Evolutionary conservation across 495 filamentous ascomycete species (phyloP), one percentile per base, ranked within the genome.

Genomic region (Hyaloscypha finlandica): DNA sequence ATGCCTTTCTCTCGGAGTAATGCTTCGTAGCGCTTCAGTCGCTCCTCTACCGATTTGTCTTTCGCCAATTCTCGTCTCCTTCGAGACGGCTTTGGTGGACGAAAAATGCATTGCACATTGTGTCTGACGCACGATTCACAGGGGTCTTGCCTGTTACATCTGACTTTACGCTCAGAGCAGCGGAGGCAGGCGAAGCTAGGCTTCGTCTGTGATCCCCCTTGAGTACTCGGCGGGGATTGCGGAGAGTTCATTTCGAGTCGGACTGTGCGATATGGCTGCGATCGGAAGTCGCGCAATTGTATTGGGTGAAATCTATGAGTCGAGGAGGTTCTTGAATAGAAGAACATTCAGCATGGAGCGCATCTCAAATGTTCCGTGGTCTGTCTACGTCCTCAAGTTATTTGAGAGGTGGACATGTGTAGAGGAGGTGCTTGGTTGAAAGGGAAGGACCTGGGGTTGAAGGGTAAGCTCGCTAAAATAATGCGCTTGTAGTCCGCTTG

Each of bases 51-150:
- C 65, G 82, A 79, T 65, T 79, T 74, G 66, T 82, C 80, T 59
- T 80, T 52, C n/a, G 14, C 77, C 66, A 79, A 80, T 76, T 83
- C 85, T 74, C 86, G 88, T 64, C 84, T 80, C 53, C 84, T 84
- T 59, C 90, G 83, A 25, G 90, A 90, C 62, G 92, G 82, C 22
- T 90, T 90, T 0, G 92, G 92, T 2, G 88, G 85, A 2, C 16
- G 42, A 75, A 91, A 97, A 42, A 93, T 78, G 76, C 93, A 97
- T 70, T 92, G 88, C 64, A 92, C 91, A 37, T 88, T 87, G 16
- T 89, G 88, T 72, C 88, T 88, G 62, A 84, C 83, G 75, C 93
- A 97, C 70, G 96, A 93, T 61, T 85, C 86, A 77, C 93, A 97
- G 6, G 92, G 92, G 63, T 84, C 80, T 65, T 85, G 79, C 51